Conservation (phyloP, 805 yeast species). For the Wickerhamomyces rabaulensis region DNA sequence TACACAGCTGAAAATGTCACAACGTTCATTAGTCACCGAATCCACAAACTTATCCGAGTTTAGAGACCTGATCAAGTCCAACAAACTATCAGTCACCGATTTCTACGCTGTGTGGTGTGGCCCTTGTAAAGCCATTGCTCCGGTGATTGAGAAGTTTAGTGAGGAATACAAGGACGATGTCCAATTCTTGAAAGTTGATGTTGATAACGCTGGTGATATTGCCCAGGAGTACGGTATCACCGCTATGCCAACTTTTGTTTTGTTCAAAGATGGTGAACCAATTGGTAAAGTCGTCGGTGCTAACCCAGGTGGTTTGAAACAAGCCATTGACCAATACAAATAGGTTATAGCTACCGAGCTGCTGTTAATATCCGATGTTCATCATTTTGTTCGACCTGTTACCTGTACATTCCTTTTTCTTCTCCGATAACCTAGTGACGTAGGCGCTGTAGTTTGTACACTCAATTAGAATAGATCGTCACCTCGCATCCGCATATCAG, state of each 20-base stretch:
- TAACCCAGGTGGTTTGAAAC: conserved; percentile 28
- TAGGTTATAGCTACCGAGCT: conserved; percentile 1
- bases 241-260: conserved; percentile 74
- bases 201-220: conserved; percentile 55
- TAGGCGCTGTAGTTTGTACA: too few relatives aligned
- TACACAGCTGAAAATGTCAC: not conserved
- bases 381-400: too few relatives aligned
- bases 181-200: conserved; percentile 65
- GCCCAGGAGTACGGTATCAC: conserved; percentile 56
- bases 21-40: conserved; percentile 26
- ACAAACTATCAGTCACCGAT: conserved; percentile 50
- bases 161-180: conserved; percentile 40
- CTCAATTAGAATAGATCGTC: too few relatives aligned
- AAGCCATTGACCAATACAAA: conserved; percentile 26
- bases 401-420: too few relatives aligned
- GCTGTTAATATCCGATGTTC: too few relatives aligned
- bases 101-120: conserved; percentile 76
- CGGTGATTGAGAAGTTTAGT: conserved; percentile 40
- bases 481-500: too few relatives aligned
- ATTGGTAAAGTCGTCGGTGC: conserved; percentile 65
- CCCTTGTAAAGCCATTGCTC: conserved; percentile 71
- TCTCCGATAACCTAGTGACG: too few relatives aligned
- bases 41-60: conserved; percentile 31
- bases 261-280: conserved; percentile 55
- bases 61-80: conserved; percentile 26